Evolutionary conservation across 768 basidiomycete genomes (phyloP).

Genomic region (Mycena capillaripes): DNA sequence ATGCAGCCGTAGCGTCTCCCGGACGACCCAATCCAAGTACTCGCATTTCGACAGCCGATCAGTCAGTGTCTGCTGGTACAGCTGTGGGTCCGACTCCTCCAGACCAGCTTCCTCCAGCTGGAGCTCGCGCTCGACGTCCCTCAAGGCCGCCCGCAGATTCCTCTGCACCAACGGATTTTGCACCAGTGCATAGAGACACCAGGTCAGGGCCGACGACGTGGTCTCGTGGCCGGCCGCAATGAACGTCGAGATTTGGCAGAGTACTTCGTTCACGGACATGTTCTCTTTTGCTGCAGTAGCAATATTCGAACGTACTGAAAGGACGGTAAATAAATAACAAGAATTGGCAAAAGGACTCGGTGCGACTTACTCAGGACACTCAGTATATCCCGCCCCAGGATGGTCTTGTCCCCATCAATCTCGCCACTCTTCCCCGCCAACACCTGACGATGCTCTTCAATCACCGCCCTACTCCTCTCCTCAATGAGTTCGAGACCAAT

Average conservation of each 20-base stretch:
- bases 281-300: slow-evolving; percentile 54
- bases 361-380: slow-evolving; percentile 64
- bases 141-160: slow-evolving; percentile 61
- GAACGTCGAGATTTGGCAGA: slow-evolving; percentile 76
- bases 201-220: slow-evolving; percentile 68
- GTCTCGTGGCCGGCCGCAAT: slow-evolving; percentile 78
- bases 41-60: slow-evolving; percentile 55
- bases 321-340: slow-evolving; percentile 15
- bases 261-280: slow-evolving; percentile 70
- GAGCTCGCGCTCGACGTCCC: slow-evolving; percentile 38
- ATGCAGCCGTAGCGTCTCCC: slow-evolving; percentile 69
- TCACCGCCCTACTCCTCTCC: slow-evolving; percentile 59
- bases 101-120: slow-evolving; percentile 37
- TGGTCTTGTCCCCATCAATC: slow-evolving; percentile 48
- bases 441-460: slow-evolving; percentile 40
- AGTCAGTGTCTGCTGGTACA: slow-evolving; percentile 36
- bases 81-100: slow-evolving; percentile 25
- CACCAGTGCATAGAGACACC: slow-evolving; percentile 71
- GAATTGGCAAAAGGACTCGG: not conserved
- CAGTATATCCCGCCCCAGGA: slow-evolving; percentile 65
- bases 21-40: slow-evolving; percentile 74
- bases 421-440: slow-evolving; percentile 35
- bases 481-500: slow-evolving; percentile 69
- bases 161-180: slow-evolving; percentile 59
- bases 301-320: slow-evolving; percentile 72